Conservation (phyloP, 2,329 filamentous ascomycete species). For the Sclerotinia glacialis region DNA sequence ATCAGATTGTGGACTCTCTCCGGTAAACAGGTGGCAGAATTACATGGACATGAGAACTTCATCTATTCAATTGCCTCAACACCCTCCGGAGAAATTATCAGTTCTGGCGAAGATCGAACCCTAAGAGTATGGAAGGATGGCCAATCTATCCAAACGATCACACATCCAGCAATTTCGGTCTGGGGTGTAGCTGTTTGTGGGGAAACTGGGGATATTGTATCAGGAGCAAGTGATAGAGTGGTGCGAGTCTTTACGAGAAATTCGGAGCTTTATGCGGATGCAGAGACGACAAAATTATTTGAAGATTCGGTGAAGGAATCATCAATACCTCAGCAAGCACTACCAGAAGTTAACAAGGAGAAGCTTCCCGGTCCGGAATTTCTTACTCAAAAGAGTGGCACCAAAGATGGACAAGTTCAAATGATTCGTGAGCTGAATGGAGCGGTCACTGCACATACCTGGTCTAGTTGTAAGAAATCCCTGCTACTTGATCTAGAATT, state of each 20-base stretch:
- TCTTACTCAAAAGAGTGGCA: conserved; percentile 74
- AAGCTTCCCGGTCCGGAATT: conserved; percentile 87
- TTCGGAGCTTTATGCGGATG: conserved; percentile 64
- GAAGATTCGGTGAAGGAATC: conserved; percentile 79
- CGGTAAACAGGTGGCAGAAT: conserved; percentile 70
- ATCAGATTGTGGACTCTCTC: conserved; percentile 84
- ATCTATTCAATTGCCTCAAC: conserved; percentile 81
- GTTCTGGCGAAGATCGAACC: conserved; percentile 91
- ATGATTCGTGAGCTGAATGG: conserved; percentile 84
- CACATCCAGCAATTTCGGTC: conserved; percentile 92
- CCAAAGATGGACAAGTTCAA: conserved; percentile 94
- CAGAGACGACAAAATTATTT: conserved; percentile 68
- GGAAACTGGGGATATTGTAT: conserved; percentile 87
- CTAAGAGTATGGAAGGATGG: conserved; percentile 81
- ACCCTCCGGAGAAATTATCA: conserved; percentile 83
- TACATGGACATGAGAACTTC: conserved; percentile 89
- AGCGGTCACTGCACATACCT: conserved; percentile 81
- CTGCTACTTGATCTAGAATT: neutral
- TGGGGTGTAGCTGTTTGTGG: conserved; percentile 85
- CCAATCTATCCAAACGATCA: conserved; percentile 90
- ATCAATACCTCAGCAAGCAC: conserved; percentile 81
- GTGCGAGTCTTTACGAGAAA: conserved; percentile 80
- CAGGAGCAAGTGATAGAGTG: conserved; percentile 83
- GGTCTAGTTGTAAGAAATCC: conserved; percentile 54
- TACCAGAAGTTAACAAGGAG: conserved; percentile 85